Percentiles rank a stretch among this genome's conserved stretches.
phyloP scores from a whole-genome alignment of 164 flowering plant species.

The Chimonanthus praecox region DNA sequence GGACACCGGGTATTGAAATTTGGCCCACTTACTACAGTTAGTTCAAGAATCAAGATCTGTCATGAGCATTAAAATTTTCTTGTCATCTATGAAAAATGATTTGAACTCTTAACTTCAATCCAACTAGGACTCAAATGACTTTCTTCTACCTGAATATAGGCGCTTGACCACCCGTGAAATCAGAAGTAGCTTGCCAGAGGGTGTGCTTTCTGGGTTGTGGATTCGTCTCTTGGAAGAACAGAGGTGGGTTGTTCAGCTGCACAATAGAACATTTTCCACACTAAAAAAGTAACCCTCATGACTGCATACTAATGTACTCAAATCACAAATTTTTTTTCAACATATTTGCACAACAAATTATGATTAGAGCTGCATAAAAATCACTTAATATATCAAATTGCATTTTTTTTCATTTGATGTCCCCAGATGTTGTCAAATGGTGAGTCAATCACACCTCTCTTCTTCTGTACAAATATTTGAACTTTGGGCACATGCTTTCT shows the following conservation, averaged over 20 bases:
- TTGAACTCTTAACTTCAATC: background rate
- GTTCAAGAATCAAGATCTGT: too few relatives aligned
- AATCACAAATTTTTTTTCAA: background rate
- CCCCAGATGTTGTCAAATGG: background rate
- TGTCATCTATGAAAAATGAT: too few relatives aligned
- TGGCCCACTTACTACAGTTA: too few relatives aligned
- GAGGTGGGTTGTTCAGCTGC: slow-evolving; percentile 50
- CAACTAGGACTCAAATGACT: background rate
- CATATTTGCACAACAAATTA: too few relatives aligned
- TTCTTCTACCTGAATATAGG: slow-evolving; percentile 30
- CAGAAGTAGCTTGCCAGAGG: slow-evolving; percentile 41
- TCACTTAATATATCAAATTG: background rate
- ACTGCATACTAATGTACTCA: too few relatives aligned
- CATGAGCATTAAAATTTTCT: too few relatives aligned
- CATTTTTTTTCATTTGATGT: background rate
- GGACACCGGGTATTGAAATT: too few relatives aligned
- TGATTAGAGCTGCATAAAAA: background rate
- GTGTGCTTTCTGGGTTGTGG: slow-evolving; percentile 71
- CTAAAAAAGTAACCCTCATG: background rate
- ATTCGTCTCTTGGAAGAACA: slow-evolving; percentile 43
- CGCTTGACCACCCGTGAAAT: slow-evolving; percentile 66
- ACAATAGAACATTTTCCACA: slow-evolving; percentile 3
- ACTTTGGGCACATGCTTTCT: too few relatives aligned
- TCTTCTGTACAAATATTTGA: too few relatives aligned
- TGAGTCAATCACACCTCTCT: too few relatives aligned